Base-by-base conservation (phyloP, 1,139 yeast species). In the Diutina rugosa region DNA sequence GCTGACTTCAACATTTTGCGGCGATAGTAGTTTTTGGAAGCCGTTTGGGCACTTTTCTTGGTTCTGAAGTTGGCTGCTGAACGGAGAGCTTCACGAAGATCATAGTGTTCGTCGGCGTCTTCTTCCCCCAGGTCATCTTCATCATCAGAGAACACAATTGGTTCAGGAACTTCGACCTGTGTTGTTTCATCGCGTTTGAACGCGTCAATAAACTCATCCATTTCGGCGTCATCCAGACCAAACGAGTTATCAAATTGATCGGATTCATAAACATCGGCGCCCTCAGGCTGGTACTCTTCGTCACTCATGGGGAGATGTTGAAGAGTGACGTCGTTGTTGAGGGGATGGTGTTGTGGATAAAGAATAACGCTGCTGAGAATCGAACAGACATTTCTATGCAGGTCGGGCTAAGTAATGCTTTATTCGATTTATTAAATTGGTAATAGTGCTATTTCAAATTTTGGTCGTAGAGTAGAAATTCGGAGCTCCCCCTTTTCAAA, bases 41-140 rank as follows among this genome's bases (percentile, higher is more conserved):
- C 58, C 60, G 71, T 59, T 71, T 67, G 46, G 67, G 65, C 55
- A 59, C 75, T 76, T 55, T 72, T 74, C 63, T 78, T 80, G 6
- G 75, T 72, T 62, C 74, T 77, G 67, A 85, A 83, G 79, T 59
- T 84, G 77, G 3, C 87, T 86, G 61, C 79, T 80, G 64, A 87
- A 32, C 58, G 72, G 57, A 86, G 72, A 1, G 86, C 86, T 63
- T 84, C 84, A 69, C 79, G 74, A 60, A 84, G 81, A 55, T 72
- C 73, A 59, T 71, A 76, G 51, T 72, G 74, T 18, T 53, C 46
- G 56, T 72, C 73, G 59, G 71, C 75, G 51, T 72, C 75, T 28
- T 53, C 46, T 38, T 77, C 82, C 58, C 76, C 76, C 48, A 71
- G 69, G 55, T 74, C 76, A 58, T 73, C 76, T 51, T 72, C 72